Evolutionary conservation across 2,329 filamentous ascomycete genomes (phyloP), one percentile per base, ranked within the genome.

Genomic region (Colletotrichum simmondsii): DNA sequence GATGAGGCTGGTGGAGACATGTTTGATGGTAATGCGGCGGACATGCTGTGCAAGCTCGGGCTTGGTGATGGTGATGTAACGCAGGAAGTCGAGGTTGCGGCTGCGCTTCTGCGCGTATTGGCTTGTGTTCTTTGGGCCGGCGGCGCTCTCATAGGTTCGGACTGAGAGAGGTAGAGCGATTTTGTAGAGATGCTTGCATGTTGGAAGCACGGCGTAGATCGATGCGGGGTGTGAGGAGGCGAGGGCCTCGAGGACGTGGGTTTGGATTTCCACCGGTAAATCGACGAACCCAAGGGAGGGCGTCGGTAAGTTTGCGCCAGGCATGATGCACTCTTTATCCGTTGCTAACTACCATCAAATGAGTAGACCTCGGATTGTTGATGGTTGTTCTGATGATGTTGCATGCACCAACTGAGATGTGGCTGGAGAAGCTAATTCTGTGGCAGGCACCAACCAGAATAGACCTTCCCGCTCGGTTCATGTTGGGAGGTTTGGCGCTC

Each of bases 1-100:
- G 22, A 64, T 28, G 11, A 64, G 61, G 61, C 49, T 64, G 3
- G 61, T 64, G n/a, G 61, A 64, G 8, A 64, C 61, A n/a, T 64
- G 61, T 12, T 35, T 54, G 22, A 64, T 64, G 46, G 14, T 54
- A 16, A 64, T 26, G 30, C 61, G 26, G 24, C 61, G 46, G 30
- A 64, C 61, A 49, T 54, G 19, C 3, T 28, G 28, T 5, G 61
- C 61, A 3, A 64, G 61, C 28, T 54, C 28, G 2, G 61, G 61
- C n/a, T n/a, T 37, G 11, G 61, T 53, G n/a, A 64, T 64, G 46
- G 22, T 35, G 61, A 64, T 64, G 46, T 64, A 37, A 24, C 61
- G 61, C 7, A 64, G 22, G 46, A 64, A 54, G 49, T 54, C 61
- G 8, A 64, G 61, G 8, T 64, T 64, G 46, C 61, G 61, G 14